Evolutionary conservation across 805 yeast genomes (phyloP), one percentile per base, ranked within the genome.

Genomic region (Maudiozyma barnettii): DNA sequence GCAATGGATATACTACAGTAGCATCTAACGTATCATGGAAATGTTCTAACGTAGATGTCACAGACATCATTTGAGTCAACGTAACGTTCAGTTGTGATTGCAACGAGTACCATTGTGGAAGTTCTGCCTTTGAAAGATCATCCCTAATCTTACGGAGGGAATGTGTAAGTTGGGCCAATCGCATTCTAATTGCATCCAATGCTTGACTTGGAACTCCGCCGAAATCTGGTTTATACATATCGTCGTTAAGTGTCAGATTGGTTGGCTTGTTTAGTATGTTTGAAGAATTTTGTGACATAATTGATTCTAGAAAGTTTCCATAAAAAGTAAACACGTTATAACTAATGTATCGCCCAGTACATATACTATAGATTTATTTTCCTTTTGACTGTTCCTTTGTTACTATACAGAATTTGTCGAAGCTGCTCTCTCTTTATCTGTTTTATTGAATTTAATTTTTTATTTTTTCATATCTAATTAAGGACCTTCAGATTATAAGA

Each of bases 81-180:
- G 88, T 76, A 23, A 90, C 87, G 55, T 81, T 86, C 56, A 88
- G 78, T 64, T 91, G 98, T 51, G 82, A 81, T 58, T 86, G 96
- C 19, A 91, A 67, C 3, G 84, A 79, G 16, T 60, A 59, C 69
- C 78, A 76, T 46, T 74, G 73, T 9, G 78, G 76, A 26, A 72
- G 60, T 43, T 65, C 68, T 8, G 75, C 68, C 45, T 64, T 67
- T 30, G 73, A 67, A 49, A 82, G 65, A 38, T 79, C 80, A 21
- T 72, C 75, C 52, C 77, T 77, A 5, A 83, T 68, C 53, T 77
- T 75, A 36, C 72, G 67, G 22, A 84, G 64, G 0, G 89, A 79
- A 53, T 79, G 81, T 1, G 82, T 76, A 31, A 71, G 61, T 51
- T 81, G 86, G 1, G 84, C 74, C 13, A 82, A 63, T 39, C 86